phyloP scores from a whole-genome alignment of 768 basidiomycete genomes.

The Jaapia argillacea region DNA sequence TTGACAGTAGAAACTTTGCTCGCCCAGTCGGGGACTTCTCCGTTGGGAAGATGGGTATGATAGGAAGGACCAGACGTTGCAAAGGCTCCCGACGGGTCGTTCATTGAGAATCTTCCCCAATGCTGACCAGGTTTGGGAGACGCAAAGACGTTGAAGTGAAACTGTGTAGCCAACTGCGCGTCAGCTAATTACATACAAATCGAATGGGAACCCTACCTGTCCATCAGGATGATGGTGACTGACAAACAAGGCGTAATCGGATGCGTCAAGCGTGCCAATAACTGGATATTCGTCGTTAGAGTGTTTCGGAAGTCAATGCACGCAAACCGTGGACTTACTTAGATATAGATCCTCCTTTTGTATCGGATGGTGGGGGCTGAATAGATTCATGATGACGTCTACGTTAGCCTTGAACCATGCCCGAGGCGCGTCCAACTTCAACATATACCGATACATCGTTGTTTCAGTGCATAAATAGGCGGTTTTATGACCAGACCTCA shows the following conservation, averaged over 20 bases:
- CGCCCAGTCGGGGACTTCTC: conserved; percentile 24
- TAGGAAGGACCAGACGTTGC: conserved; percentile 37
- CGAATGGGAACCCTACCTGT: conserved; percentile 18
- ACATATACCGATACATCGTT: conserved; percentile 58
- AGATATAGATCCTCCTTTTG: conserved; percentile 25
- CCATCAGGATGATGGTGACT: conserved; percentile 60
- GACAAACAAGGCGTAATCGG: conserved; percentile 68
- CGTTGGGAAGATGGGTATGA: conserved; percentile 25
- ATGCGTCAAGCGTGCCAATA: conserved; percentile 60
- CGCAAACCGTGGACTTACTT: no score
- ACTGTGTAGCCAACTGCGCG: conserved; percentile 23
- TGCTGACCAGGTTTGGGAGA: conserved; percentile 37
- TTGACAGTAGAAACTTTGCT: conserved; percentile 43
- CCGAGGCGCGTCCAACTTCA: conserved; percentile 45
- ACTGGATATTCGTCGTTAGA: conserved; percentile 23
- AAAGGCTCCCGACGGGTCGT: conserved; percentile 32
- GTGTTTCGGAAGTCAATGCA: not conserved
- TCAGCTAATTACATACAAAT: not conserved
- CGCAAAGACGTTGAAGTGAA: conserved; percentile 60
- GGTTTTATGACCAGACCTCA: conserved; percentile 53
- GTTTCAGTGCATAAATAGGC: conserved; percentile 64
- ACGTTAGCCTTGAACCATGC: conserved; percentile 74
- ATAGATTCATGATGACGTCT: conserved; percentile 49
- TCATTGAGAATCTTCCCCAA: conserved; percentile 69
- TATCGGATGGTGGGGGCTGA: conserved; percentile 26